A percentile compares a stretch with the other conserved stretches of the same genome.
These are phyloP conservation scores for Kodamaea jinghongensis DNA, from an alignment of 805 yeast species.

Conservation along the genomic window DNA sequence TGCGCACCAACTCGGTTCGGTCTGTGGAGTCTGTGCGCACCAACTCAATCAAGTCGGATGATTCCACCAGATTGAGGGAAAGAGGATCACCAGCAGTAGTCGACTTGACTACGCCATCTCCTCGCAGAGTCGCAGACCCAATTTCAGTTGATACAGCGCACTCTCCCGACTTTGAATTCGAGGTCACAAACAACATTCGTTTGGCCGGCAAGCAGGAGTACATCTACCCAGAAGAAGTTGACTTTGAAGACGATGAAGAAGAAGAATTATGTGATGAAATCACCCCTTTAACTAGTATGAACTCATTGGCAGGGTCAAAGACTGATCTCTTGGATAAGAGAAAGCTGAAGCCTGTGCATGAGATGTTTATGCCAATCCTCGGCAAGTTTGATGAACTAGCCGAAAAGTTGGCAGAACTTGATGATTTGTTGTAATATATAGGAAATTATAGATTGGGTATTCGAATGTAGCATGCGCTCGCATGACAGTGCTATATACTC, in stretches of 20 bases:
- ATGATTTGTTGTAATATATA: conserved; percentile 15
- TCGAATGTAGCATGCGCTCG: too few species aligned
- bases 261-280: conserved; percentile 5
- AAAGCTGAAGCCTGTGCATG: conserved; percentile 41
- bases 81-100: neutral
- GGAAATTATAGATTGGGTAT: too few species aligned
- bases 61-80: neutral
- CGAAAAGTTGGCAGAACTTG: conserved; percentile 39
- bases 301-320: conserved; percentile 22
- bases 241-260: neutral
- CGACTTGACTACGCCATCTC: too few species aligned
- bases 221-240: too few species aligned
- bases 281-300: conserved; percentile 39
- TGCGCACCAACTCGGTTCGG: too few species aligned
- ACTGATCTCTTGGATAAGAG: conserved; percentile 18
- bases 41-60: neutral
- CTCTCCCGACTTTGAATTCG: conserved; percentile 2
- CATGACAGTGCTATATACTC: too few species aligned
- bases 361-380: conserved; percentile 57
- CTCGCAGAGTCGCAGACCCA: too few species aligned
- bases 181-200: conserved; percentile 4
- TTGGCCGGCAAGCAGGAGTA: too few species aligned
- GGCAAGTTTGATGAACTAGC: conserved; percentile 46
- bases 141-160: conserved; percentile 1
- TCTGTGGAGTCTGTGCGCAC: neutral